Percentiles rank a stretch among this genome's conserved stretches.
Conservation (phyloP, 2,329 filamentous ascomycete genomes). For the Ceratocystis alfenasii region DNA sequence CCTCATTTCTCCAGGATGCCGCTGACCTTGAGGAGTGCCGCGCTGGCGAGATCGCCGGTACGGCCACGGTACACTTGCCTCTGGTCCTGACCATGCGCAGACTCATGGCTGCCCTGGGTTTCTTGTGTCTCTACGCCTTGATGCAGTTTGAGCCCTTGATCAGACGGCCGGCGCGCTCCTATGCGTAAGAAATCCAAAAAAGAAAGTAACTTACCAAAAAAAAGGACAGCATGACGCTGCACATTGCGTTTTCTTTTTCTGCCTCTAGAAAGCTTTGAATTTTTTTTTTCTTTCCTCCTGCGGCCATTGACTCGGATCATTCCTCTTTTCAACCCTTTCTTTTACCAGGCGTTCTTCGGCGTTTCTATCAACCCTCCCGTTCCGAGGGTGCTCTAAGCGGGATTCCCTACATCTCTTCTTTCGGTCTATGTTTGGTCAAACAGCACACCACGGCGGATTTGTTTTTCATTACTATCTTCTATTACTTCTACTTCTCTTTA, state of each 20-base stretch:
- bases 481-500: slow-evolving; percentile 4
- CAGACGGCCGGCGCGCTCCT: slow-evolving; percentile 20
- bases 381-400: not conserved
- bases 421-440: slow-evolving; percentile 22
- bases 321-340: not conserved
- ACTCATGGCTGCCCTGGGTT: slow-evolving; percentile 19
- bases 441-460: slow-evolving; percentile 20
- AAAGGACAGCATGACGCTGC: not conserved
- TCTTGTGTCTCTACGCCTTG: slow-evolving; percentile 21
- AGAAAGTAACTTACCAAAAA: not conserved
- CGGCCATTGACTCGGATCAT: not conserved
- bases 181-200: slow-evolving; percentile 16
- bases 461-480: slow-evolving; percentile 6
- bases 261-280: slow-evolving; percentile 8
- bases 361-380: not conserved
- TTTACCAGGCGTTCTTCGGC: not conserved
- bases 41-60: not conserved
- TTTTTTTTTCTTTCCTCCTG: slow-evolving; percentile 4
- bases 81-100: slow-evolving; percentile 21
- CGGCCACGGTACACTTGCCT: not conserved
- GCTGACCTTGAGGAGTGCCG: slow-evolving; percentile 21
- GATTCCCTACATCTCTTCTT: slow-evolving; percentile 14
- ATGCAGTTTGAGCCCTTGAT: slow-evolving; percentile 22
- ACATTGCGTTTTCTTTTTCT: slow-evolving; percentile 3
- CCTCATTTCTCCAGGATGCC: slow-evolving; percentile 18